Base-by-base conservation (phyloP, 2,329 filamentous ascomycete species). In the Arthrobotrys sphaeroides region DNA sequence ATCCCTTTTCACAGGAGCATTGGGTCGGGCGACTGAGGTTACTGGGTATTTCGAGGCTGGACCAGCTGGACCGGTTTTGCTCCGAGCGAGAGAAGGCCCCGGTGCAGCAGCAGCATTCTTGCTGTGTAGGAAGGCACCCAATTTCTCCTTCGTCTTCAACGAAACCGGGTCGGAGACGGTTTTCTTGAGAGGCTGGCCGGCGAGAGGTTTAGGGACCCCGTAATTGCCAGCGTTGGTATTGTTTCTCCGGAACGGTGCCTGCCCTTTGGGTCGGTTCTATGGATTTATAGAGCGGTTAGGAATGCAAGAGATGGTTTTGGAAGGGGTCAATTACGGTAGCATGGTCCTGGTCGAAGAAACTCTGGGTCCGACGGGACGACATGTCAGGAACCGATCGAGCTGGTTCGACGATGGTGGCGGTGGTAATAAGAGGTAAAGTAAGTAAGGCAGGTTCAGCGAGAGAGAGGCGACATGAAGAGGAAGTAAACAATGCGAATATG, bases 111-210 rank as follows among this genome's bases (percentile, higher is more conserved):
- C 31, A 59, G 55, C 40, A 49, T 40, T 51, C 10, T 65, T 69
- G n/a, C n/a, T n/a, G 33, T 75, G 72, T 1, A 42, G 28, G 16
- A 75, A 75, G 5, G 72, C 47, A 13, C 49, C 64, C 12, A 69
- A 26, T 43, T 60, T 69, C 18, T 69, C 64, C 16, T 42, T 75
- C 22, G 72, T 49, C 20, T 75, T 75, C 16, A 42, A 6, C 6
- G 72, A 59, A 9, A 69, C 57, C 10, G 72, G 72, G 13, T 64
- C 72, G 3, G 72, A 75, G 31, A 64, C 49, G 28, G 49, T 59
- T 53, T 75, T 75, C 72, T 75, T 75, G 24, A 75, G 57, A 43
- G 72, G 72, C 38, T 75, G 72, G 49, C 72, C 72, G 38, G 72
- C 72, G 64, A 75, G 72, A 13, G 72, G 61, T 45, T 75, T 75